These are phyloP conservation scores for Tanacetum coccineum DNA, from an alignment of 129 eudicot genomes.

Conservation along the genomic window DNA sequence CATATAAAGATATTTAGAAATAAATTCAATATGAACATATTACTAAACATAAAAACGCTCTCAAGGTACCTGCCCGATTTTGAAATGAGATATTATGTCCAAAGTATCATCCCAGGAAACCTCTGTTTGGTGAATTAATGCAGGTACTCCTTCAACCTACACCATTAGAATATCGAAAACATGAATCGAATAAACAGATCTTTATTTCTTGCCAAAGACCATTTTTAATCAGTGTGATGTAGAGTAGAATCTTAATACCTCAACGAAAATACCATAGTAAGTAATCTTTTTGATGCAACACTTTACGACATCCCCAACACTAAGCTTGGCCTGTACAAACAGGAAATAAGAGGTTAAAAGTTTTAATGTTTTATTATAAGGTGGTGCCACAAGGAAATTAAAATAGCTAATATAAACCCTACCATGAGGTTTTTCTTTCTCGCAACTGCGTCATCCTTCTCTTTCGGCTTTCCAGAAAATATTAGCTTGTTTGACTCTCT, in stretches of 20 bases:
- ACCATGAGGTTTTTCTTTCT: conserved; percentile 87
- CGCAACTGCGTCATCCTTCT: conserved; percentile 70
- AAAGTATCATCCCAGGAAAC: conserved; percentile 88
- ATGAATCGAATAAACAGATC: not conserved
- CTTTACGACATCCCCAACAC: conserved; percentile 76
- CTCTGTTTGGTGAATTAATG: conserved; percentile 92
- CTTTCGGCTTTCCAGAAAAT: conserved; percentile 73
- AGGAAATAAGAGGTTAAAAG: conserved; percentile 11
- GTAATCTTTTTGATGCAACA: conserved; percentile 78
- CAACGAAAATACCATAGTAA: conserved; percentile 86
- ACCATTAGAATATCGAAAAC: conserved; percentile 16
- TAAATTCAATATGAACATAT: not conserved
- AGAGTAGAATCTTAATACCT: conserved; percentile 42
- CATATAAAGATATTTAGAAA: conserved; percentile 3
- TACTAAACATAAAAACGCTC: not conserved
- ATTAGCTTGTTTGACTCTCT: conserved; percentile 64
- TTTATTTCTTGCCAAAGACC: too few species aligned
- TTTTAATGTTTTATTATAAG: not conserved
- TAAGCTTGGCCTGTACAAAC: conserved; percentile 64
- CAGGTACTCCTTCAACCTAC: conserved; percentile 98
- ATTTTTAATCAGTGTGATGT: not conserved
- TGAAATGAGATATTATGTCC: conserved; percentile 60
- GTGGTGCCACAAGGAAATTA: not conserved
- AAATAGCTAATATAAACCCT: conserved; percentile 9
- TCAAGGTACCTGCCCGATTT: conserved; percentile 80